phyloP scores from a whole-genome alignment of 345 rosid genomes.

The Chamaenerion angustifolium region DNA sequence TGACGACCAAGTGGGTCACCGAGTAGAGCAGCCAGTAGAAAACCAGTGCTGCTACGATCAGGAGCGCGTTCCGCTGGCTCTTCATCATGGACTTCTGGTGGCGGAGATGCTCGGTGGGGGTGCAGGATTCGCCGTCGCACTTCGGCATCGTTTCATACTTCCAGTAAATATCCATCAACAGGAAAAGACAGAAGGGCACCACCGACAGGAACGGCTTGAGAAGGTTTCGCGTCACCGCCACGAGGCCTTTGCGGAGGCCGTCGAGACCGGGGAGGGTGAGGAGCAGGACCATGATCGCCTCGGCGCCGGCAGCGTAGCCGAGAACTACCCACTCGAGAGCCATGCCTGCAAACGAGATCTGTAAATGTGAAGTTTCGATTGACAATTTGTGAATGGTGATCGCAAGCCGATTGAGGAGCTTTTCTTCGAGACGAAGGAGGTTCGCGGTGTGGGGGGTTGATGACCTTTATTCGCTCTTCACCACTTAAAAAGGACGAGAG shows the following conservation, averaged over 20 bases:
- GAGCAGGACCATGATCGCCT: conserved; percentile 75
- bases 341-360: conserved; percentile 16
- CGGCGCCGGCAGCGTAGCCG: conserved; percentile 78
- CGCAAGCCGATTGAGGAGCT: neutral
- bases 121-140: conserved; percentile 63
- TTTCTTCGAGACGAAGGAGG: conserved; percentile 5
- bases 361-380: no score
- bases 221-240: conserved; percentile 75
- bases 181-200: conserved; percentile 73
- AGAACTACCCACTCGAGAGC: conserved; percentile 88
- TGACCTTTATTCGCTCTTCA: no score
- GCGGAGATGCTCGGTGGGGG: conserved; percentile 67
- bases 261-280: conserved; percentile 81
- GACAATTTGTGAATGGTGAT: neutral
- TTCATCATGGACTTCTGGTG: conserved; percentile 89
- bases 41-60: conserved; percentile 55
- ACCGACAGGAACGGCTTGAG: conserved; percentile 79
- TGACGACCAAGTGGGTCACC: conserved; percentile 47
- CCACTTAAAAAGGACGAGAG: no score
- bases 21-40: conserved; percentile 80
- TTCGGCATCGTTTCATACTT: conserved; percentile 69
- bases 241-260: conserved; percentile 51
- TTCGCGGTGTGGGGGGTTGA: no score
- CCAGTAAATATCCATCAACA: conserved; percentile 85
- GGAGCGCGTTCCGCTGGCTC: conserved; percentile 76